Percentiles rank a stretch among this genome's conserved stretches.
Conservation (phyloP, 1,139 yeast species). For the Candida neerlandica region DNA sequence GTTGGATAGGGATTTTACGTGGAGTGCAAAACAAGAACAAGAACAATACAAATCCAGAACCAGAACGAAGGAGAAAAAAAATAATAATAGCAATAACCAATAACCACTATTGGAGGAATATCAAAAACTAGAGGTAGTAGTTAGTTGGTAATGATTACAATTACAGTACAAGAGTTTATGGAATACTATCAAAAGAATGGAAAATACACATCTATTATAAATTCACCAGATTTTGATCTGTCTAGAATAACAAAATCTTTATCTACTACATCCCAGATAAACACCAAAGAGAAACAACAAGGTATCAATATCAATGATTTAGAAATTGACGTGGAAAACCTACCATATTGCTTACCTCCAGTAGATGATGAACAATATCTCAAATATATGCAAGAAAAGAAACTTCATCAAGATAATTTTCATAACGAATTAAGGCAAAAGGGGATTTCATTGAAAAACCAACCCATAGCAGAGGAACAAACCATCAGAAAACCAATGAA, state of each 20-base stretch:
- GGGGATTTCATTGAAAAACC: neutral
- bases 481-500: neutral
- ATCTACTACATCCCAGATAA: neutral
- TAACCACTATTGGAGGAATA: neutral
- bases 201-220: neutral
- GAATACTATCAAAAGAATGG: constrained; percentile 3
- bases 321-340: constrained; percentile 5
- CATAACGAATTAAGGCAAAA: neutral
- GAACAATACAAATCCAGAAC: neutral
- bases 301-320: constrained; percentile 4
- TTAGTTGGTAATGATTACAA: neutral
- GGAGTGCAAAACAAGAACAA: no score
- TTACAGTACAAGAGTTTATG: neutral
- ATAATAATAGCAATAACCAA: no score
- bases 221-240: neutral
- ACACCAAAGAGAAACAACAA: neutral
- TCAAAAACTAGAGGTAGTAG: neutral
- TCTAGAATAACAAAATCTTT: neutral
- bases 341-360: neutral
- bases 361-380: neutral
- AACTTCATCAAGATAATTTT: constrained; percentile 5
- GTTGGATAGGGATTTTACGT: no score
- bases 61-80: neutral
- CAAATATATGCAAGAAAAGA: constrained; percentile 1
- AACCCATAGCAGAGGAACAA: neutral